phyloP scores from a whole-genome alignment of 2,329 filamentous ascomycete genomes.

The Metarhizium brunneum region DNA sequence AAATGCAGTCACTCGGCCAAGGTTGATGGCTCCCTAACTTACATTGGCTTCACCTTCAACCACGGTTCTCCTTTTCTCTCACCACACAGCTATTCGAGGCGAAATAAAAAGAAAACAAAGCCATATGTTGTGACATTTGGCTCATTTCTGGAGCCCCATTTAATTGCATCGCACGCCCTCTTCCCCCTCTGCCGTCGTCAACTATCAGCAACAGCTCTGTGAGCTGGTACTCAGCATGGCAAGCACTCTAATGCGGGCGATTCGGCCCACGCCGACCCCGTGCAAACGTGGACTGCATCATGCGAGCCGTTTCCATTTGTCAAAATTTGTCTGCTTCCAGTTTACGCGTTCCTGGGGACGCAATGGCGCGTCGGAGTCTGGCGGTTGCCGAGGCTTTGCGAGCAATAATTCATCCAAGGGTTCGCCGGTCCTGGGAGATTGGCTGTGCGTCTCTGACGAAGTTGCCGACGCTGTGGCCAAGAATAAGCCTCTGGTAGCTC shows the following conservation, averaged over 20 bases:
- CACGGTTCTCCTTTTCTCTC: too few species aligned
- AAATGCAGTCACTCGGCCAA: too few species aligned
- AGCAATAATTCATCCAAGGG: conserved; percentile 16
- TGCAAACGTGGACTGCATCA: neutral
- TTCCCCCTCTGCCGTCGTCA: neutral
- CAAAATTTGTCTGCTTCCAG: neutral
- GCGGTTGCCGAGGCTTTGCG: neutral
- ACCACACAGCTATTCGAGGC: too few species aligned
- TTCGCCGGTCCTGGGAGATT: conserved; percentile 9
- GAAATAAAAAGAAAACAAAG: too few species aligned
- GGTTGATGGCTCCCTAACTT: too few species aligned
- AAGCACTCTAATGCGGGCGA: neutral
- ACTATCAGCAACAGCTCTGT: neutral
- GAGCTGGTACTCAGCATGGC: neutral
- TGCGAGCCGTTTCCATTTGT: neutral
- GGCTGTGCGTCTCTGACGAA: conserved; percentile 72
- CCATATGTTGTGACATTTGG: neutral
- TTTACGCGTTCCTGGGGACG: neutral
- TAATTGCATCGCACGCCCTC: neutral
- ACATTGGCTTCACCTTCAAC: too few species aligned
- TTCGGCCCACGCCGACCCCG: neutral
- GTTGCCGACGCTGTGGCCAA: conserved; percentile 66
- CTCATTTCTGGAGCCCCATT: too few species aligned
- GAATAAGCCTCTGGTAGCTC: conserved; percentile 75
- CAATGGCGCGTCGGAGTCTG: neutral